Percentiles rank a stretch among this genome's conserved stretches.
phyloP scores from a whole-genome alignment of 2,329 filamentous ascomycete genomes.

The Verticillium zaregamsianum region DNA sequence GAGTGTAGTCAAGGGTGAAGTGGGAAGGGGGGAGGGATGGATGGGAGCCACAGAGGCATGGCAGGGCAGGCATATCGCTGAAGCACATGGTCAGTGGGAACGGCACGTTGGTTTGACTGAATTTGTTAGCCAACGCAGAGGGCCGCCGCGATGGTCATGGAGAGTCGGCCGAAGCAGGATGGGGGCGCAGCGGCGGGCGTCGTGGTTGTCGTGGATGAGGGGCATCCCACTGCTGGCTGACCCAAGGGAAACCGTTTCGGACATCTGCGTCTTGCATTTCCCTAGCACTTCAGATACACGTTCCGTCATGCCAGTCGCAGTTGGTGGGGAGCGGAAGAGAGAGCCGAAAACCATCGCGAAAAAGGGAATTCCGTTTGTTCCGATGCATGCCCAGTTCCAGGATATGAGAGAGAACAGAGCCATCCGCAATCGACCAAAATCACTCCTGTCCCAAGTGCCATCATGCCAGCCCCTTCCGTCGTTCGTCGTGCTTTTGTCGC shows the following conservation, averaged over 20 bases:
- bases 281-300: slow-evolving; percentile 13
- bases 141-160: not conserved
- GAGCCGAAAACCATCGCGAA: slow-evolving; percentile 11
- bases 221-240: not conserved
- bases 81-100: not conserved
- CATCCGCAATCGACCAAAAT: slow-evolving; percentile 6
- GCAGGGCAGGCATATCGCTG: not conserved
- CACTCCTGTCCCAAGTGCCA: slow-evolving; percentile 5
- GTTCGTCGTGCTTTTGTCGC: slow-evolving; percentile 1
- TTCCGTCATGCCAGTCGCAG: slow-evolving; percentile 12
- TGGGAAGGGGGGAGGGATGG: not conserved
- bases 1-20: slow-evolving; percentile 7
- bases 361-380: slow-evolving; percentile 10
- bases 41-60: not conserved
- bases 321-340: not conserved
- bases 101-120: not conserved
- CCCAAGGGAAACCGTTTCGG: not conserved
- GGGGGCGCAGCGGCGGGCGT: not conserved
- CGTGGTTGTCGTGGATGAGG: not conserved
- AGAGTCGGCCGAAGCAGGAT: not conserved
- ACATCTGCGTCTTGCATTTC: slow-evolving; percentile 11
- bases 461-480: slow-evolving; percentile 8
- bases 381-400: slow-evolving; percentile 14
- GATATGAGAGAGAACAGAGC: slow-evolving; percentile 13
- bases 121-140: slow-evolving; percentile 1